Evolutionary conservation across 1,284 basidiomycete genomes (phyloP).

Genomic region (Rhodotorula sp.): DNA sequence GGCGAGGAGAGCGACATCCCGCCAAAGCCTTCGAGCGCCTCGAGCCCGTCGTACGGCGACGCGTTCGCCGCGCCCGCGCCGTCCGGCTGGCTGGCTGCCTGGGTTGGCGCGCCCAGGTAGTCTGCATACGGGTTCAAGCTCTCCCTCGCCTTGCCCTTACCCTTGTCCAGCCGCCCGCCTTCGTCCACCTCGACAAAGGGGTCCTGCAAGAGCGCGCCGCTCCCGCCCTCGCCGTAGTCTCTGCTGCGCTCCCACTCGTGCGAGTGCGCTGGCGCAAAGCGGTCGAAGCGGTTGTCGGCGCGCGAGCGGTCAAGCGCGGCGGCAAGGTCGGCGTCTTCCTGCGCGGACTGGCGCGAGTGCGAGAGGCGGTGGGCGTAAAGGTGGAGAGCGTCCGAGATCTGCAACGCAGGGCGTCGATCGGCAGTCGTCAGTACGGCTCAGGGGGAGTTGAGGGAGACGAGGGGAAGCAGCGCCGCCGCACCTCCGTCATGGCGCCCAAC

Average conservation of each 20-base stretch:
- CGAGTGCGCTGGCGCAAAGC: conserved; percentile 3
- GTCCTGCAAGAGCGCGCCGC: background rate
- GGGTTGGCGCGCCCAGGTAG: conserved; percentile 2
- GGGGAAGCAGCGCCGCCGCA: background rate
- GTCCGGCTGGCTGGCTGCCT: background rate
- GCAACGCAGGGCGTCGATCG: background rate
- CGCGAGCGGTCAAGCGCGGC: conserved; percentile 32
- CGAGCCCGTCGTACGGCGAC: conserved; percentile 28
- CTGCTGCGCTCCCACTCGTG: background rate
- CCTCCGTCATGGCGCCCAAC: conserved; percentile 39
- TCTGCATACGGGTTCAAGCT: conserved; percentile 22
- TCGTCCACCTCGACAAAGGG: background rate
- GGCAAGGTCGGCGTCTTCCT: conserved; percentile 35
- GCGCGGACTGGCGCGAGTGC: conserved; percentile 2
- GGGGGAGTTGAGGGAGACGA: too few relatives aligned
- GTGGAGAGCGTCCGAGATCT: conserved; percentile 39
- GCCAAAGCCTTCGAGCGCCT: conserved; percentile 2
- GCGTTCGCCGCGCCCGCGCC: too few relatives aligned
- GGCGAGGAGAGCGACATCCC: background rate
- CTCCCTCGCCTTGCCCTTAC: background rate
- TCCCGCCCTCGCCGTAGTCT: conserved; percentile 21
- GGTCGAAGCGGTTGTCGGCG: conserved; percentile 30
- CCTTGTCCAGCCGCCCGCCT: background rate
- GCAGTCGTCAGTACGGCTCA: background rate
- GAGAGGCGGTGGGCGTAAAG: conserved; percentile 22